Evolutionary conservation across 1,284 basidiomycete species (phyloP).

Genomic region (Irpex sp.): DNA sequence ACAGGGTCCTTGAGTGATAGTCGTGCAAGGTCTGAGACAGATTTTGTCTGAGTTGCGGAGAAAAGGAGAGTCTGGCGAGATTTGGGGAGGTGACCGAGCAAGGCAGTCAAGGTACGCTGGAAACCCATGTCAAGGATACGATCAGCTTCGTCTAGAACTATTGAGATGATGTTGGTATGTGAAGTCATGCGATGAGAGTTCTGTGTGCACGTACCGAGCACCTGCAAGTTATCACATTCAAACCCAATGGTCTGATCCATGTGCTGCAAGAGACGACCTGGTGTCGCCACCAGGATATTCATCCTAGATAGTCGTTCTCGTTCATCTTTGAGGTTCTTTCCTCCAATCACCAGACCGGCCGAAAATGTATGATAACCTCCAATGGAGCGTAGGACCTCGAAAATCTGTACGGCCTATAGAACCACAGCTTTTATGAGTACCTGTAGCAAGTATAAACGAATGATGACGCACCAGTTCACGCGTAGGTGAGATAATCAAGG

Average conservation of each 20-base stretch:
- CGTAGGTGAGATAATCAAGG: slow-evolving; percentile 93
- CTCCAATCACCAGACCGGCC: slow-evolving; percentile 94
- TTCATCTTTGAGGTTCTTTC: slow-evolving; percentile 95
- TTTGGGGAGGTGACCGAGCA: slow-evolving; percentile 84
- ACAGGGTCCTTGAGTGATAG: slow-evolving; percentile 86
- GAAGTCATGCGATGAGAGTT: background rate
- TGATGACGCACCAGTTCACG: slow-evolving; percentile 75
- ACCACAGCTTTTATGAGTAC: background rate
- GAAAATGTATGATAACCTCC: slow-evolving; percentile 92
- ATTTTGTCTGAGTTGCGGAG: slow-evolving; percentile 95
- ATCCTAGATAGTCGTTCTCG: slow-evolving; percentile 84
- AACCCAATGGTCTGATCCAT: slow-evolving; percentile 98
- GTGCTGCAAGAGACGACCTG: slow-evolving; percentile 93
- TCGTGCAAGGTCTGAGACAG: slow-evolving; percentile 86
- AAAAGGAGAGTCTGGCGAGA: slow-evolving; percentile 93
- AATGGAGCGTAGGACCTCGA: slow-evolving; percentile 91
- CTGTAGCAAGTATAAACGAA: background rate
- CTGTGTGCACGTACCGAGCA: slow-evolving; percentile 64
- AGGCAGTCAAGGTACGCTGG: slow-evolving; percentile 83
- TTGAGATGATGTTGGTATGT: background rate
- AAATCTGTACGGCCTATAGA: slow-evolving; percentile 91
- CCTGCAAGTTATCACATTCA: slow-evolving; percentile 85
- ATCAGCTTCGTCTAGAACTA: slow-evolving; percentile 96
- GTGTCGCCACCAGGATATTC: slow-evolving; percentile 98
- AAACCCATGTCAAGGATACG: slow-evolving; percentile 98